Evolutionary conservation across 2,329 filamentous ascomycete species (phyloP), one percentile per base, ranked within the genome.

Genomic region (Chrysosporium queenslandicum): DNA sequence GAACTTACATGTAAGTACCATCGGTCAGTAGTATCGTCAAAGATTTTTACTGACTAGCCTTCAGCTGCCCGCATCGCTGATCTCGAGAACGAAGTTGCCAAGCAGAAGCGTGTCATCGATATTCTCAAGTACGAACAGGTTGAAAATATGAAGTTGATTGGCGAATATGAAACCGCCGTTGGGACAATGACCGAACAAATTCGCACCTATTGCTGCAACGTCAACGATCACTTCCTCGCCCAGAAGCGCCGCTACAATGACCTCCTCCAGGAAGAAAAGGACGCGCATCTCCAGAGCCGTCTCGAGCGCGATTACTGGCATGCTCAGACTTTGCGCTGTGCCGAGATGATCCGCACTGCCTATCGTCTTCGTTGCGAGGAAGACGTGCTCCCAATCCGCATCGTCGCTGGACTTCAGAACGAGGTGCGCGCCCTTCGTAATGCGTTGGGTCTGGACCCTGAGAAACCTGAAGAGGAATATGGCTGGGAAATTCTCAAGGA

Each of bases 251-350:
- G 74, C 57, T 76, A 75, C 61, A 75, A 75, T 58, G 68, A 72
- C 41, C 67, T 76, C 3, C 65, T 76, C 12, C 73, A 76, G 55
- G 69, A 69, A 8, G 74, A 76, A 58, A 74, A 74, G 39, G 73
- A 76, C 55, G 68, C 72, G 4, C 73, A 76, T 53, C 60, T 76
- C 20, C 63, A 71, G 41, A 72, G 71, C 55, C 71, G 74, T n/a
- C 60, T 75, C 8, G 73, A 75, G 53, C 68, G 71, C 6, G 73
- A 75, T 55, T 66, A 75, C 55, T 75, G 72, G 72, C 71, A 75
- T 53, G 64, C 69, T 5, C 68, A 74, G 59, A 70, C 72, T 14
- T 66, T 75, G 63, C 69, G 68, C 53, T 69, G 71, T 49, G 68
- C 71, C 8, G 71, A 74, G 58, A 74, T 75, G 71, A 70, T 76